A percentile compares a stretch with the other conserved stretches of the same genome.
phyloP scores from a whole-genome alignment of 805 yeast species.

The Zygosaccharomyces kombuchaensis region DNA sequence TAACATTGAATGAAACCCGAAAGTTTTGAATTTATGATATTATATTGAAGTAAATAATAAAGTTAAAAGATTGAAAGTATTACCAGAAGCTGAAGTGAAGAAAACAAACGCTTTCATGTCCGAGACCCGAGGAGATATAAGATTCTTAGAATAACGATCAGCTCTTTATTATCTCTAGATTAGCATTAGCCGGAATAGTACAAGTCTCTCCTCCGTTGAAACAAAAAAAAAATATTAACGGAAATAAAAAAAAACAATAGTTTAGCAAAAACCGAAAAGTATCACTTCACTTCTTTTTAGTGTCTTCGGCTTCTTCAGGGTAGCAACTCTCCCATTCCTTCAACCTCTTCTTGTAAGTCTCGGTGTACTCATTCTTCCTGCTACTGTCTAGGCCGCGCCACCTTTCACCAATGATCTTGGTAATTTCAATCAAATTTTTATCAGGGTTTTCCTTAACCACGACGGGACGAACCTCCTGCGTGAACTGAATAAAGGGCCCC shows the following conservation, averaged over 20 bases:
- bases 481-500: slow-evolving; percentile 37
- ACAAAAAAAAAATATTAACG: not conserved
- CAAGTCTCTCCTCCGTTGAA: slow-evolving; percentile 5
- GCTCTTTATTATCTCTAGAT: not conserved
- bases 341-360: slow-evolving; percentile 35
- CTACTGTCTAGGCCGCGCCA: slow-evolving; percentile 31
- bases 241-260: not conserved
- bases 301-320: slow-evolving; percentile 28
- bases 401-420: slow-evolving; percentile 30
- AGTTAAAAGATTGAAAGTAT: not conserved
- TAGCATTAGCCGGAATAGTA: slow-evolving; percentile 3
- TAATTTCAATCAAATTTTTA: slow-evolving; percentile 33
- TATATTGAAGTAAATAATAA: slow-evolving; percentile 1
- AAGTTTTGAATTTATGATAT: not conserved
- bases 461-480: slow-evolving; percentile 34
- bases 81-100: slow-evolving; percentile 1
- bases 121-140: not conserved
- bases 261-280: not conserved
- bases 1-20: not conserved
- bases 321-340: slow-evolving; percentile 39
- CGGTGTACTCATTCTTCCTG: slow-evolving; percentile 33
- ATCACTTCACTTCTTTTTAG: slow-evolving; percentile 6
- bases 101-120: not conserved
- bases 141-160: not conserved
- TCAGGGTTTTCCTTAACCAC: slow-evolving; percentile 34